Conservation (phyloP, 2,329 filamentous ascomycete species). For the Cordyceps tenuipes region DNA sequence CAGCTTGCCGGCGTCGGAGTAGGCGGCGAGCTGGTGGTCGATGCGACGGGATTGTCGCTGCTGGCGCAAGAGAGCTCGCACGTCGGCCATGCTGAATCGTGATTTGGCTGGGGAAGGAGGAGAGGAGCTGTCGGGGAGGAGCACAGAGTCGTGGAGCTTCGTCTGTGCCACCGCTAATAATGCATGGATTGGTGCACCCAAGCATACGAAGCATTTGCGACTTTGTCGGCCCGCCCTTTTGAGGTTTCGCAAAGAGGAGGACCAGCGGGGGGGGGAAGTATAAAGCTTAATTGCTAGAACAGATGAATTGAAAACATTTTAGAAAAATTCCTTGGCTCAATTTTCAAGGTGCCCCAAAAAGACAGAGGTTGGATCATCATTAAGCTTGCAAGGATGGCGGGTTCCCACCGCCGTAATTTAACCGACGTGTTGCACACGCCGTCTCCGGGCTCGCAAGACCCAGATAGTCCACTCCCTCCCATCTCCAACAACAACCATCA, state of each 20-base stretch:
- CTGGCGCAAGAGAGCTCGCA: slow-evolving; percentile 69
- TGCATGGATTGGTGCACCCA: slow-evolving; percentile 8
- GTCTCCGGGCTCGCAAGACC: slow-evolving; percentile 3
- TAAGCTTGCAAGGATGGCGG: slow-evolving; percentile 6
- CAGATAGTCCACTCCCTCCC: not conserved
- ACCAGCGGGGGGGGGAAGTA: slow-evolving; percentile 3
- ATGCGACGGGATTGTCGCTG: slow-evolving; percentile 68
- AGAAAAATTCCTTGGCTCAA: not conserved
- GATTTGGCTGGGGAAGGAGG: slow-evolving; percentile 4
- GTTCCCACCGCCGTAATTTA: slow-evolving; percentile 19
- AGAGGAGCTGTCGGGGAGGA: not conserved
- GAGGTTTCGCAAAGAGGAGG: not conserved
- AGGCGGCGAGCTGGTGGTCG: slow-evolving; percentile 59
- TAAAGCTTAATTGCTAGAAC: not conserved
- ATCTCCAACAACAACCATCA: not conserved
- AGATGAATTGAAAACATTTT: not conserved
- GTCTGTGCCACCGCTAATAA: slow-evolving; percentile 4
- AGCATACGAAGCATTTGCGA: slow-evolving; percentile 10
- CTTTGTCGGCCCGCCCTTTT: not conserved
- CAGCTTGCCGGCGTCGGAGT: slow-evolving; percentile 60
- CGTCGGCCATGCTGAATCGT: slow-evolving; percentile 57
- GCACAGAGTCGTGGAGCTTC: slow-evolving; percentile 5
- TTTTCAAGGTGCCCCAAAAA: not conserved
- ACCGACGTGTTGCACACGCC: slow-evolving; percentile 19
- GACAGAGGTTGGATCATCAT: slow-evolving; percentile 5